Base-by-base conservation (phyloP, 371 early-diverging fungal genomes). In the Lichtheimia ornata region DNA sequence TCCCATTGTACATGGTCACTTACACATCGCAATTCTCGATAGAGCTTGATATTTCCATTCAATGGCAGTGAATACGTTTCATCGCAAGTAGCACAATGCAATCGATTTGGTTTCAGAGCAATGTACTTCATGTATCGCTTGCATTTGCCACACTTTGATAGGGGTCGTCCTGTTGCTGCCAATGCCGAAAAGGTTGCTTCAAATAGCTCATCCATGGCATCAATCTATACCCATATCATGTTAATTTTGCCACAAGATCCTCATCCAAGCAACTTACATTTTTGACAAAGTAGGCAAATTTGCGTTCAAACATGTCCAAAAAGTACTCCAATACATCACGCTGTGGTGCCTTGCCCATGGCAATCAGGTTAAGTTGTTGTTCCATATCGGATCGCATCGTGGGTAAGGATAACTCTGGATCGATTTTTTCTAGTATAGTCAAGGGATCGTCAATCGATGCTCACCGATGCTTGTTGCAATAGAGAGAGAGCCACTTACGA, bases 131-230 rank as follows among this genome's bases (percentile, higher is more conserved):
- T 77, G 22, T 80, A 80, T 70, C 83, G 61, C 63, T 75, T 74
- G 62, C 84, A 84, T 64, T 76, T 79, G 28, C 84, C 84, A 53
- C 84, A 84, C 55, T 82, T 84, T 4, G 84, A 81, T 5, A 84
- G 35, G 5, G 74, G 66, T 59, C 65, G 69, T 3, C 84, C 84
- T 0, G 83, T 74, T 14, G 76, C 72, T 27, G 82, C 79, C 1
- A 83, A 61, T 18, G 83, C 71, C 0, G 80, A 80, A 40, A 80
- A 83, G 1, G 84, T 82, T 1, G 82, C 84, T 63, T 83, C 84
- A 64, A 83, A 83, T 9, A 83, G 55, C 56, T 79, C 77, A 55
- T 83, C 84, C 84, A 83, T 83, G 0, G 65, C 55, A 27, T 69
- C 71, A 63, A 83, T 76, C 79, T 77, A 66, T 12, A 28, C 0